Conservation (phyloP, 192 early-diverging fungal genomes). For the Funneliformis geosporum region DNA sequence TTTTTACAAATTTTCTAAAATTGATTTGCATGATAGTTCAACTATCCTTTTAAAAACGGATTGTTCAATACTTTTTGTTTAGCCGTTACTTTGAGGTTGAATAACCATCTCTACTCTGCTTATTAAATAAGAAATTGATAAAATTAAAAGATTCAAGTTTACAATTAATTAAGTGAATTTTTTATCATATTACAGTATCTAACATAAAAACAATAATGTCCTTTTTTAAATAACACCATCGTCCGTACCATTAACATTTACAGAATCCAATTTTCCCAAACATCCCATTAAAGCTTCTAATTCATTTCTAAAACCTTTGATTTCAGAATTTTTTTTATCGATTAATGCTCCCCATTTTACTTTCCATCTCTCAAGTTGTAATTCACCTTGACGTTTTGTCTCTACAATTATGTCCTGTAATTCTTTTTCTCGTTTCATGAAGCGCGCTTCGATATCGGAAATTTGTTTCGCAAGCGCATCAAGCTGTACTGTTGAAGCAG, state of each 20-base stretch:
- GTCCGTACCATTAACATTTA: not conserved
- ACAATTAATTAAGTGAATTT: too few relatives aligned
- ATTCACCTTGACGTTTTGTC: slow-evolving; percentile 4
- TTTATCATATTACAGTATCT: too few relatives aligned
- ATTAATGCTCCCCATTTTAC: not conserved
- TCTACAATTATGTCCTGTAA: slow-evolving; percentile 22
- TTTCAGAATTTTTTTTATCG: slow-evolving; percentile 17
- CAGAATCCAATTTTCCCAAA: not conserved
- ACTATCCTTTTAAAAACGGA: too few relatives aligned
- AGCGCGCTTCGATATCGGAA: slow-evolving; percentile 7
- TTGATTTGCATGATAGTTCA: too few relatives aligned
- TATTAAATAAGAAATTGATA: too few relatives aligned
- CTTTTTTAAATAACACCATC: not conserved
- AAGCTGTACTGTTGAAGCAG: not conserved
- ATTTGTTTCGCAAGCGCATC: slow-evolving; percentile 13
- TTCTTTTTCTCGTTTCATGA: slow-evolving; percentile 24
- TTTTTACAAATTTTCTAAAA: too few relatives aligned
- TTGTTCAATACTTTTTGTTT: too few relatives aligned
- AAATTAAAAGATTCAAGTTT: too few relatives aligned
- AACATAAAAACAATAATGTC: not conserved
- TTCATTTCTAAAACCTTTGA: slow-evolving; percentile 2
- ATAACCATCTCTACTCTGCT: too few relatives aligned
- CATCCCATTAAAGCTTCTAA: slow-evolving; percentile 20
- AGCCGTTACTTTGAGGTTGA: too few relatives aligned
- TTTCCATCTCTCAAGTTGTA: slow-evolving; percentile 19